Evolutionary conservation across 352 stramenopile species (phyloP), one percentile per base, ranked within the genome.

Genomic region (Phytophthora parvispora): DNA sequence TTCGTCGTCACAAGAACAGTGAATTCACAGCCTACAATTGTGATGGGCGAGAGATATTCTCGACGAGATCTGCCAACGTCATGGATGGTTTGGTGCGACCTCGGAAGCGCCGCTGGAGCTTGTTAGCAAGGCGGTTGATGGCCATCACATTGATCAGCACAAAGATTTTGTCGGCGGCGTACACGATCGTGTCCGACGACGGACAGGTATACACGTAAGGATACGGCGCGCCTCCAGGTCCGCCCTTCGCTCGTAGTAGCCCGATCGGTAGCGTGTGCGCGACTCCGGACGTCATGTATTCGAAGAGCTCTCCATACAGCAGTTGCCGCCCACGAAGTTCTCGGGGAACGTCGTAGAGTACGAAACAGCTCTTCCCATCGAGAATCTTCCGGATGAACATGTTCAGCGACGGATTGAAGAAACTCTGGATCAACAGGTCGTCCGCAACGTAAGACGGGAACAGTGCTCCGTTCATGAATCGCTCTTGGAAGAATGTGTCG

Each of bases 351-450:
- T 92, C 77, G 61, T 95, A 96, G 3, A 95, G 75, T 65, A 93
- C 92, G 51, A 96, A 96, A 40, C 89, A 94, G 68, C 86, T 93
- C 55, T 91, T 93, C 27, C 89, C 89, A 60, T 95, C 86, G 8
- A 96, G 72, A 62, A 94, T 93, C 60, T 90, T 89, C 13, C 84
- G 83, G 25, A 96, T 89, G 29, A 96, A 95, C 55, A 76, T 71
- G 64, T 96, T 94, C n/a, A 96, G 68, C 18, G 87, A 95, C 36
- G 87, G 84, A 43, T 96, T 94, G 72, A 94, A 95, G 63, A 94
- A 96, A 61, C 86, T 95, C 63, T 96, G 89, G 56, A 96, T 93
- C 31, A 96, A 62, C 67, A 96, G 58, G 32, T 95, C 85, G 64
- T 96, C 89, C 0, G 86, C 86, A 0, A 95, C 89, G 25, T 84